phyloP scores from a whole-genome alignment of 2,329 filamentous ascomycete species.

The Thermomyces lanuginosus region DNA sequence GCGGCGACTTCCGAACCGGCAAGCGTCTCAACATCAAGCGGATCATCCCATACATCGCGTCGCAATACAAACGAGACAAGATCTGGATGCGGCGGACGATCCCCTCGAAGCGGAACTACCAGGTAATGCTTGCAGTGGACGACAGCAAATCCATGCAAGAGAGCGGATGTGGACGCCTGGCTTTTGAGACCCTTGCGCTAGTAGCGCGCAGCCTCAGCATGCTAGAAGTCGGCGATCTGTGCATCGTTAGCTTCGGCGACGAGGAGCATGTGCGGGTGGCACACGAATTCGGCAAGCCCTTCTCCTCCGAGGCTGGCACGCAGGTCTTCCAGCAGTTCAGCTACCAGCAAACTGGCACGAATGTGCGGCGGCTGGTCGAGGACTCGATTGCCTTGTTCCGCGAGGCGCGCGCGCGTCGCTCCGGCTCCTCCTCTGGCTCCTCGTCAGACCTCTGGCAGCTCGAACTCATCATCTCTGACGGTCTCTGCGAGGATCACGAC shows the following conservation, averaged over 20 bases:
- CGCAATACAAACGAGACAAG: slow-evolving; percentile 96
- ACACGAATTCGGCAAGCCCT: slow-evolving; percentile 69
- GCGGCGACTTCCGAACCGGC: slow-evolving; percentile 89
- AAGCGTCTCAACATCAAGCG: slow-evolving; percentile 98
- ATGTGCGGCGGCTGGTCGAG: slow-evolving; percentile 63
- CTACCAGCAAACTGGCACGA: slow-evolving; percentile 72
- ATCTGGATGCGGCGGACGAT: slow-evolving; percentile 96
- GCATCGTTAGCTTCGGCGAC: slow-evolving; percentile 75
- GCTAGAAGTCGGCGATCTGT: slow-evolving; percentile 89
- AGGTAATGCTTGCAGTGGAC: slow-evolving; percentile 94
- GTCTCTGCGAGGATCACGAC: slow-evolving; percentile 80
- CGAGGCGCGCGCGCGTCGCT: slow-evolving; percentile 49
- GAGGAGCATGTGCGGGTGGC: slow-evolving; percentile 57
- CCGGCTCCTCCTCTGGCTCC: slow-evolving; percentile 27
- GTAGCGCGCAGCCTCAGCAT: slow-evolving; percentile 74
- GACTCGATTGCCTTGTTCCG: slow-evolving; percentile 69
- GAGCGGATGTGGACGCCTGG: slow-evolving; percentile 56
- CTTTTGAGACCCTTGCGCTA: slow-evolving; percentile 86
- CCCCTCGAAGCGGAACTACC: slow-evolving; percentile 85
- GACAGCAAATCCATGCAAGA: slow-evolving; percentile 92
- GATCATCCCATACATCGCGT: slow-evolving; percentile 98
- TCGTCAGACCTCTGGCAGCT: slow-evolving; percentile 76
- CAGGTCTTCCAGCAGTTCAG: slow-evolving; percentile 69
- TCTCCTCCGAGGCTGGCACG: slow-evolving; percentile 66
- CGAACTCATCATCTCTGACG: slow-evolving; percentile 82